Percentiles rank a stretch among this genome's conserved stretches.
These are phyloP conservation scores for Acacia confusa DNA, from an alignment of 306 rosid species.

Conservation along the genomic window DNA sequence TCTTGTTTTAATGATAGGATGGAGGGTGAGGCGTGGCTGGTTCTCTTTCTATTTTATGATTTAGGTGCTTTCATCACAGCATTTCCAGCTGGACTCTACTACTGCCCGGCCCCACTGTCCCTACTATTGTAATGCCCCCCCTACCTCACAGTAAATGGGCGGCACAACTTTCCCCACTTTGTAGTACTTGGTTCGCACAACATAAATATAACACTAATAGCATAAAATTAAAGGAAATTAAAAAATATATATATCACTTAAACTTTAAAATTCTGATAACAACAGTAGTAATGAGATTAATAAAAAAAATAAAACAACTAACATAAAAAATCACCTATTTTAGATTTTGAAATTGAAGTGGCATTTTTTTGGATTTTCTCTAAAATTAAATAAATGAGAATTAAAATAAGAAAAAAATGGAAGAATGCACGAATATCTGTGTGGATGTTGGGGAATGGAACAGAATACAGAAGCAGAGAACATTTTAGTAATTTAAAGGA, in stretches of 20 bases:
- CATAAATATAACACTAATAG: not conserved
- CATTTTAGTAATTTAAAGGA: not conserved
- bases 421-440: not conserved
- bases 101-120: not conserved
- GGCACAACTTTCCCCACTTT: not conserved
- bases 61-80: constrained; percentile 34
- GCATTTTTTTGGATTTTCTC: too few species aligned
- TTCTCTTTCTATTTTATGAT: constrained; percentile 11
- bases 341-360: too few species aligned
- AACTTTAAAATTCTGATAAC: too few species aligned
- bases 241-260: too few species aligned
- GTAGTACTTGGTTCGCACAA: not conserved
- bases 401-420: not conserved
- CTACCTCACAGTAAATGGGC: not conserved
- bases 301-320: too few species aligned
- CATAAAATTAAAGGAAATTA: too few species aligned
- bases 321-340: too few species aligned
- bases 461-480: not conserved
- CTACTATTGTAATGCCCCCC: not conserved
- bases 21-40: constrained; percentile 8
- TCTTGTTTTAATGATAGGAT: not conserved
- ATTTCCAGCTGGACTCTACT: constrained; percentile 56
- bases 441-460: constrained; percentile 17
- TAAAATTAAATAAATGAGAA: not conserved
- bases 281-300: too few species aligned